Base-by-base conservation (phyloP, 2,329 filamentous ascomycete genomes). In the Pseudogymnoascus sp. region DNA sequence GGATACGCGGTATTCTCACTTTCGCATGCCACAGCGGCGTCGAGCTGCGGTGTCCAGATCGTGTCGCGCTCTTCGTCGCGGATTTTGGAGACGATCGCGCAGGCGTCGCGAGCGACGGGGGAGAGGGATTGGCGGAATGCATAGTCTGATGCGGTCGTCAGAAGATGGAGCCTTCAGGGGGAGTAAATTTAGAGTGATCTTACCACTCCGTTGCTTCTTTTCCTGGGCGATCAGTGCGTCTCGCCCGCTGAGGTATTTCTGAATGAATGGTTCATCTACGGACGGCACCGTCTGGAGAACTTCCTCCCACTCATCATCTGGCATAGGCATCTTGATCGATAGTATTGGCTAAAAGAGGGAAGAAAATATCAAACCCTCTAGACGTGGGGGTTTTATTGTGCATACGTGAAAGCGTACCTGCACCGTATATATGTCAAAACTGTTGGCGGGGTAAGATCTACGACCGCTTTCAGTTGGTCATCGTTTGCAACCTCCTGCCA, bases 121-220 rank as follows among this genome's bases (percentile, higher is more conserved):
- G 92, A 92, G 58, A 97, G 83, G 24, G 84, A 82, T 65, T 88
- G 80, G 58, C 85, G 82, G 77, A 94, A 94, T 2, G 83, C 81
- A 70, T 84, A 78, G 74, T 91, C 87, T 87, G 69, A 31, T 44
- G 17, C 26, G 11, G 26, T 21, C 11, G 29, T 54, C 15, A 54
- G 29, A 35, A 29, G 21, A 37, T 66, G 67, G 59, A 64, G 67
- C 67, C 72, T 70, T 71, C 60, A 59, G 60, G 29, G 40, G 11
- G 31, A 0, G 33, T 0, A 54, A 31, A 33, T 21, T 37, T 59
- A 47, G 61, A 50, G 60, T 59, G 61, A 36, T 64, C 76, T 64
- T 73, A 89, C 90, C 92, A 72, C 91, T 92, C 63, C 92, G 85
- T 69, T 89, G 83, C 69, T 86, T 88, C 74, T 90, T 87, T 73